Evolutionary conservation across 345 rosid genomes (phyloP), one percentile per base, ranked within the genome.

Genomic region (Populus tremula): DNA sequence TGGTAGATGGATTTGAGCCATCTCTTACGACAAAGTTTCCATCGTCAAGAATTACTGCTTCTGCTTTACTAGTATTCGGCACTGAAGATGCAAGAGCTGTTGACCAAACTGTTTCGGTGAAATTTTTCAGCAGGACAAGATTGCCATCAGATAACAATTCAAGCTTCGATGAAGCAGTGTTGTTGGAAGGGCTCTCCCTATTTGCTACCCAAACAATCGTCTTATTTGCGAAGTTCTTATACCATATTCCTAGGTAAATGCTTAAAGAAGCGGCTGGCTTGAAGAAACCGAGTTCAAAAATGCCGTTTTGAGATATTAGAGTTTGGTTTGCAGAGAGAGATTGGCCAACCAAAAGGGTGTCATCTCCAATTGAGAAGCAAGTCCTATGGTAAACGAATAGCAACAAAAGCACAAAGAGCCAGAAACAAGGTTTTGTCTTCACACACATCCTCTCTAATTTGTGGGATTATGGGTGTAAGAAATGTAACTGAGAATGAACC

Each of bases 1-100:
- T 47, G 50, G 50, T 3, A 47, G 50, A 0, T 47, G 79, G 72
- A 13, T 9, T 41, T 54, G 54, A 2, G 8, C 41, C 74, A 76
- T 76, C 71, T 62, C 64, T 78, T 11, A 82, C 5, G 17, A 82
- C 73, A 70, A 84, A 56, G 62, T 84, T 81, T 65, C 81, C 85
- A 0, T 65, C 31, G 49, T 78, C 81, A 12, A 50, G 79, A 73
- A 84, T 77, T n/a, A 63, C 69, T 11, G 81, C 85, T 65, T 71
- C 78, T 7, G 67, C 50, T 12, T 1, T 47, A 4, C 17, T 54
- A 56, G 81, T 64, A 47, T 47, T 0, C 50, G 50, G 1, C 50
- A 14, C 4, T 47, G 50, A 47, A 47, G 50, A 47, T 47, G 50
- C 17, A 47, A 0, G 18, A 47, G 50, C 1, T 47, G 50, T 47